Evolutionary conservation across 2,329 filamentous ascomycete species (phyloP), one percentile per base, ranked within the genome.

Genomic region (Cladosporium velox): DNA sequence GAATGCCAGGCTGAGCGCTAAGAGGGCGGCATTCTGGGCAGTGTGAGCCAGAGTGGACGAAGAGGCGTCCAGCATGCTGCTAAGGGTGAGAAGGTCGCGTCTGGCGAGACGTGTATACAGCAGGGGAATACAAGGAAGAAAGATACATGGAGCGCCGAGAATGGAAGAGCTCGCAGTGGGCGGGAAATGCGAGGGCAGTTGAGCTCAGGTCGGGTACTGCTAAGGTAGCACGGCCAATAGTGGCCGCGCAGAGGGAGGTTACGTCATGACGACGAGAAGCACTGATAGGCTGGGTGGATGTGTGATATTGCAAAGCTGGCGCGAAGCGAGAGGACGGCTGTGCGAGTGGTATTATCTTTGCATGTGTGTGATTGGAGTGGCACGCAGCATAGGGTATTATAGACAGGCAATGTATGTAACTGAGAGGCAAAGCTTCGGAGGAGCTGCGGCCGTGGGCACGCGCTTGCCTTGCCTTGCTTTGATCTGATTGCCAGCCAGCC

Each of bases 21-120:
- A 75, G 18, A 87, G 78, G 21, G 79, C 72, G 15, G 78, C 57
- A 68, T 86, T 85, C 71, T 85, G 84, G 62, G 80, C 72, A 41
- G 78, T 69, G 72, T 87, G 84, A 26, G 72, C 69, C 59, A 77
- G 73, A 58, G 68, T 47, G 15, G 76, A 74, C 8, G 77, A 78
- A 55, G 68, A 67, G 24, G 70, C 72, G 69, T 76, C 72, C 28
- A 80, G 75, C 77, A 79, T 79, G 54, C 3, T 66, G 62, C 21
- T 32, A 7, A 51, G 35, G 28, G 21, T n/a, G n/a, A 15, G 38
- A 35, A 28, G 10, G 18, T 15, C 28, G 58, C 58, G 28, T 30
- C 62, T 65, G 32, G 24, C 55, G 55, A 41, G 32, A 41, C 12
- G 12, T 18, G 15, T 28, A 14, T 55, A 41, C 34, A 28, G 34